phyloP scores from a whole-genome alignment of 2,329 filamentous ascomycete genomes.

The Rhynchosporium secalis region DNA sequence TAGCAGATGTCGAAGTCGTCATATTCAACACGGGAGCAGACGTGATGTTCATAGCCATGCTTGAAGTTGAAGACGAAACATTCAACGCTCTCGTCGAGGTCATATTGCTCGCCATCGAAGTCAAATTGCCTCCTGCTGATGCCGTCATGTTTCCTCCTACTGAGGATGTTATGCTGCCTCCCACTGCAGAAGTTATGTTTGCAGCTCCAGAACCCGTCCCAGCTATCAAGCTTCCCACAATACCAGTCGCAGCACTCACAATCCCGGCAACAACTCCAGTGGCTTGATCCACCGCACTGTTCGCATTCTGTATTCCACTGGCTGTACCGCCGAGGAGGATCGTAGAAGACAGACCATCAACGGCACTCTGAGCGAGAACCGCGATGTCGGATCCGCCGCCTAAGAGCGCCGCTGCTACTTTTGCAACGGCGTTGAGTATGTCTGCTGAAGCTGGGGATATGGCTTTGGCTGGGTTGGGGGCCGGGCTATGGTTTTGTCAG shows the following conservation, averaged over 20 bases:
- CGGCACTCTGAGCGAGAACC: slow-evolving; percentile 4
- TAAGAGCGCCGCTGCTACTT: slow-evolving; percentile 28
- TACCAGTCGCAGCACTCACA: slow-evolving; percentile 22
- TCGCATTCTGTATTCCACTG: slow-evolving; percentile 9
- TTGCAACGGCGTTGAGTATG: slow-evolving; percentile 23
- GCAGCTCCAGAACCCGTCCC: not conserved
- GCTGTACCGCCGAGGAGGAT: slow-evolving; percentile 4
- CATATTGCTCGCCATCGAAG: not conserved
- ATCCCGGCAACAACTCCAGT: slow-evolving; percentile 19
- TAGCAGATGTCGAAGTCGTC: not conserved
- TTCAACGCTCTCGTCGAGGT: not conserved
- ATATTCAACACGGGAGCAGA: slow-evolving; percentile 5
- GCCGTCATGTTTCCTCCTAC: not conserved
- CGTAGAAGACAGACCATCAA: not conserved
- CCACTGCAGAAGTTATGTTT: not conserved
- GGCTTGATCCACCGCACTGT: slow-evolving; percentile 18
- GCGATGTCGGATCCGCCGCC: slow-evolving; percentile 19
- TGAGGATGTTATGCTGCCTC: not conserved
- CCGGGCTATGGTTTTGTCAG: slow-evolving; percentile 9
- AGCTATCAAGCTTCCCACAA: slow-evolving; percentile 25
- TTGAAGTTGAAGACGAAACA: slow-evolving; percentile 3
- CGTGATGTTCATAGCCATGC: slow-evolving; percentile 10
- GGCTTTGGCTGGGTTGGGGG: slow-evolving; percentile 20
- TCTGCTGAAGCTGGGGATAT: slow-evolving; percentile 10
- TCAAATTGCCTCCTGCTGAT: not conserved